A percentile compares a stretch with the other conserved stretches of the same genome.
Conservation (phyloP, 345 rosid species). For the Heritiera littoralis region DNA sequence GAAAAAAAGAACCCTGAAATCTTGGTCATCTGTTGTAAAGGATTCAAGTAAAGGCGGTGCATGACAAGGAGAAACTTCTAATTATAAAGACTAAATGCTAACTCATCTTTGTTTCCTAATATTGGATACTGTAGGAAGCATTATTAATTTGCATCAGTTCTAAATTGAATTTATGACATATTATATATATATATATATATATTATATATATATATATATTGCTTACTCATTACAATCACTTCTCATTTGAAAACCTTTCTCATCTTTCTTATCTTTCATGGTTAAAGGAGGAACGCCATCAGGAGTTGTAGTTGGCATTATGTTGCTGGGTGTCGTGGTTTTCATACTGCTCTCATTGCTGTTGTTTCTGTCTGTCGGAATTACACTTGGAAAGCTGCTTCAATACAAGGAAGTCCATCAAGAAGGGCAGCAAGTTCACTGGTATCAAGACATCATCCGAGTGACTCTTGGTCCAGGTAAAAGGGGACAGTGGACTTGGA, state of each 20-base stretch:
- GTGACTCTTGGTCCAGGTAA: constrained; percentile 93
- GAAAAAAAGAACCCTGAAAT: too few species aligned
- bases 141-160: neutral
- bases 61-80: too few species aligned
- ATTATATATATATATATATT: neutral
- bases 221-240: neutral
- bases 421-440: constrained; percentile 76
- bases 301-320: constrained; percentile 55
- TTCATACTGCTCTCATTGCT: constrained; percentile 54
- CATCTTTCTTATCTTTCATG: constrained; percentile 20
- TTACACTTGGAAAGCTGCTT: constrained; percentile 78
- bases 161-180: neutral
- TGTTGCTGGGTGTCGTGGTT: constrained; percentile 56
- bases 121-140: neutral
- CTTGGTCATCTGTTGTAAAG: too few species aligned
- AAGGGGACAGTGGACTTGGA: constrained; percentile 97
- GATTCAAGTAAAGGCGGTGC: too few species aligned
- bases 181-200: neutral
- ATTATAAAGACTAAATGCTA: too few species aligned
- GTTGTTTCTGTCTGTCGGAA: constrained; percentile 81
- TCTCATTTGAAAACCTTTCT: neutral
- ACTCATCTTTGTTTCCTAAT: neutral
- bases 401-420: constrained; percentile 93
- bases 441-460: constrained; percentile 86
- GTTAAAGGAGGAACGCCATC: constrained; percentile 49